Percentiles rank a stretch among this genome's conserved stretches.
Conservation (phyloP, 164 flowering plant genomes). For the Taxillus chinensis region DNA sequence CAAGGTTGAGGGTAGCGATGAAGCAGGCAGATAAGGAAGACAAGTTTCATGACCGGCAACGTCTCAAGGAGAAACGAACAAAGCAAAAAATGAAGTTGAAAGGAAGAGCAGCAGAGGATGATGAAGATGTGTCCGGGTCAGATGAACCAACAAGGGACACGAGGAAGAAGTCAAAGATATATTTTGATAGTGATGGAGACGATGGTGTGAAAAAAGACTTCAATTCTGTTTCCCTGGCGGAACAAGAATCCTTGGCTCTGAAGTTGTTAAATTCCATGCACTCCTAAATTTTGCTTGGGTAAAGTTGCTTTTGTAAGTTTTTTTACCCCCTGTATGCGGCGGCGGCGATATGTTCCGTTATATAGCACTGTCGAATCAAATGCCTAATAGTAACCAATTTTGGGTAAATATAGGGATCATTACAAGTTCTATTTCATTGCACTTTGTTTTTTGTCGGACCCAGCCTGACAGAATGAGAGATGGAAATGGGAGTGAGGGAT, state of each 20-base stretch:
- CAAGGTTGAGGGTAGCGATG: slow-evolving; percentile 53
- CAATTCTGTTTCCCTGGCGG: slow-evolving; percentile 47
- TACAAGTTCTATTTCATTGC: too few species aligned
- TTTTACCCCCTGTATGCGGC: too few species aligned
- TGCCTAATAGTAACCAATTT: too few species aligned
- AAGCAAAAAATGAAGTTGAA: slow-evolving; percentile 59
- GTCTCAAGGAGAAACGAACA: slow-evolving; percentile 45
- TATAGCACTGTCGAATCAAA: too few species aligned
- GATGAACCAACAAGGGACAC: slow-evolving; percentile 27
- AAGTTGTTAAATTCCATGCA: slow-evolving; percentile 70
- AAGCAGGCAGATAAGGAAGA: slow-evolving; percentile 67
- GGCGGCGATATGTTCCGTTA: too few species aligned
- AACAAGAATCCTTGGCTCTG: slow-evolving; percentile 86
- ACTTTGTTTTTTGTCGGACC: too few species aligned
- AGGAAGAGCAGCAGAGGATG: slow-evolving; percentile 32
- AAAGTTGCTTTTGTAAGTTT: too few species aligned
- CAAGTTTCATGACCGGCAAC: slow-evolving; percentile 41
- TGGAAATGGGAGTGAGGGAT: too few species aligned
- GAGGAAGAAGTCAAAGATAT: slow-evolving; percentile 43
- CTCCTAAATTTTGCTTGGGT: slow-evolving; percentile 9
- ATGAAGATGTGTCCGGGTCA: slow-evolving; percentile 30
- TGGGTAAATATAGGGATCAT: too few species aligned
- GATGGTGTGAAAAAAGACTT: slow-evolving; percentile 19
- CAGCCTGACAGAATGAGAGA: too few species aligned
- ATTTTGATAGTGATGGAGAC: slow-evolving; percentile 45